Evolutionary conservation across 352 stramenopile genomes (phyloP).

Genomic region (Globisporangium polare): DNA sequence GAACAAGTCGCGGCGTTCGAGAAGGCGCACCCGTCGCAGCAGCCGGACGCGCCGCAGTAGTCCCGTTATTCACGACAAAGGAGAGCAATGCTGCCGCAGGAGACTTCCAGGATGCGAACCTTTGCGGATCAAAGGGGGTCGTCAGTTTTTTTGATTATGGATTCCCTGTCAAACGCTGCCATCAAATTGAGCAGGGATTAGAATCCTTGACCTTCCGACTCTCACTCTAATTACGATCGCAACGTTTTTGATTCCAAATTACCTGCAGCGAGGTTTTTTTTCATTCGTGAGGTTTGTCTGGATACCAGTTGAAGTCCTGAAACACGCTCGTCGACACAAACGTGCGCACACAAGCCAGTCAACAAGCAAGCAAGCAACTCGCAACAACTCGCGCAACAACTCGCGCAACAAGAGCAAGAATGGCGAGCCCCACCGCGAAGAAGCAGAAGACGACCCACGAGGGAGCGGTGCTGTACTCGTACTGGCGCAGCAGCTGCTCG

Average conservation of each 20-base stretch:
- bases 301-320: background rate
- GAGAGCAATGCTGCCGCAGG: too few species aligned
- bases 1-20: conserved; percentile 78
- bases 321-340: background rate
- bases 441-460: conserved; percentile 5
- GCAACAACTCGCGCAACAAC: background rate
- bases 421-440: conserved; percentile 10
- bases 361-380: conserved; percentile 3
- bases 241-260: too few species aligned
- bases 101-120: too few species aligned
- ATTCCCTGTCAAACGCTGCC: too few species aligned
- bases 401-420: conserved; percentile 4
- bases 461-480: conserved; percentile 69
- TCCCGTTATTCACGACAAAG: too few species aligned
- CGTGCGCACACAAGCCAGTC: too few species aligned
- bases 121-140: too few species aligned
- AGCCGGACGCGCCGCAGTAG: conserved; percentile 79
- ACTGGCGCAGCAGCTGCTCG: conserved; percentile 87
- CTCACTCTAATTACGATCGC: too few species aligned
- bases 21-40: conserved; percentile 67
- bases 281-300: too few species aligned
- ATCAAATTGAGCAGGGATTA: background rate
- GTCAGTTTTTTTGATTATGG: too few species aligned
- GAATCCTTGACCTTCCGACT: background rate
- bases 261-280: too few species aligned